Evolutionary conservation across 176 grass and related monocot species (phyloP), one percentile per base, ranked within the genome.

Genomic region (Bothriochloa decipiens): DNA sequence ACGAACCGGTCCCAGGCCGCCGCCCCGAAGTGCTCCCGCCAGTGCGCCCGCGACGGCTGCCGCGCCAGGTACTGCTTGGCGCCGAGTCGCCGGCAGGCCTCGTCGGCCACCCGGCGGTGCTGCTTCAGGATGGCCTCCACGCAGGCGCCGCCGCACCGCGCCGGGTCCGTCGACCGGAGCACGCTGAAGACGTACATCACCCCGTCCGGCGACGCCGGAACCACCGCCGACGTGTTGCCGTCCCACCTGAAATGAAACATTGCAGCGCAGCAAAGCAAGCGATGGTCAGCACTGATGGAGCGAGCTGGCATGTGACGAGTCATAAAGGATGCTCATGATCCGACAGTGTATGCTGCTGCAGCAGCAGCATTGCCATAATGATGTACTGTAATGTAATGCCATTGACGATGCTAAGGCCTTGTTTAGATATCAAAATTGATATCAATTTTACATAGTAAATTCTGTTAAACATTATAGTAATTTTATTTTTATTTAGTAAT

Each of bases 31-130:
- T 94, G 95, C 7, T 39, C 65, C 13, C 65, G 90, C 95, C 95
- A 94, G 68, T 84, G 84, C 29, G 69, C 42, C 72, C 17, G 83
- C 32, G 95, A 94, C 23, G 78, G 88, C 64, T 94, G 88, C 62
- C 93, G 81, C 8, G 86, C 88, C 1, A 97, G 92, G 79, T 97
- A 97, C 80, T 91, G 88, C 84, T 87, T 97, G 13, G 86, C 92
- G 12, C 86, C 94, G 26, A 94, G 88, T 83, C 72, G 75, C 11
- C 57, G 65, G 88, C 90, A 83, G 26, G 81, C 84, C 84, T 87
- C 84, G 39, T 87, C 82, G 28, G 88, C 90, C 1, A 97, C 32
- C 28, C 68, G 83, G 39, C 80, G 88, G 86, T 97, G 88, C 80
- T 79, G 66, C 89, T 67, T 77, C 76, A 94, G 49, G 70, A 97